Base-by-base conservation (phyloP, 257 asterid genomes). In the Nicotiana obtusifolia region DNA sequence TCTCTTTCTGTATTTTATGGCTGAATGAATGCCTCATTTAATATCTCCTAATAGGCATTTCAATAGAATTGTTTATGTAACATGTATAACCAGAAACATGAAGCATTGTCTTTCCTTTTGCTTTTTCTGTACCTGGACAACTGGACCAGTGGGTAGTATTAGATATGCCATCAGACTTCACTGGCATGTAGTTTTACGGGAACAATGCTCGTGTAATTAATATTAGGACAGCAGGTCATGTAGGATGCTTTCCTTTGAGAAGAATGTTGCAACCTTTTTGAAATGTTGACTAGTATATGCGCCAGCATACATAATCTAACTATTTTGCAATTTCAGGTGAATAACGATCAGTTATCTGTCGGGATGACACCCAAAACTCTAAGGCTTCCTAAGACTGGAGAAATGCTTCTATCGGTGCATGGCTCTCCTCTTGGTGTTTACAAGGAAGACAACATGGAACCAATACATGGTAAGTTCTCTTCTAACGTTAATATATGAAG, bases 371-470 rank as follows among this genome's bases (percentile, higher is more conserved):
- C 98, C 31, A 92, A 91, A 89, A 88, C 93, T 14, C 61, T 78
- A 49, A 86, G 99, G 91, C 90, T 87, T 59, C 99, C 98, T 15
- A 93, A 90, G 88, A 87, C 81, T 16, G 97, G 98, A 64, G 99
- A 95, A 92, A 84, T 90, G 90, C 98, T 95, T 81, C 83, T 95
- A 67, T 95, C 99, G 14, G 93, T 95, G 73, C 97, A 85, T 83
- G 99, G 98, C 83, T 95, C 98, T 6, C 99, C 97, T 37, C 97
- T 95, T 22, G 99, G 98, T 71, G 94, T 95, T 77, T 93, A 80
- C 33, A 91, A 91, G 90, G 97, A 93, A 85, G 99, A 93, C 76
- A 93, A 88, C 91, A 91, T 95, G 98, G 99, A 95, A 88, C 89
- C 97, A 26, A 93, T 95, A 84, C 90, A 88, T 81, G 99, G 99